These are phyloP conservation scores for Exserohilum rostratum DNA, from an alignment of 2,329 filamentous ascomycete species.

Conservation along the genomic window DNA sequence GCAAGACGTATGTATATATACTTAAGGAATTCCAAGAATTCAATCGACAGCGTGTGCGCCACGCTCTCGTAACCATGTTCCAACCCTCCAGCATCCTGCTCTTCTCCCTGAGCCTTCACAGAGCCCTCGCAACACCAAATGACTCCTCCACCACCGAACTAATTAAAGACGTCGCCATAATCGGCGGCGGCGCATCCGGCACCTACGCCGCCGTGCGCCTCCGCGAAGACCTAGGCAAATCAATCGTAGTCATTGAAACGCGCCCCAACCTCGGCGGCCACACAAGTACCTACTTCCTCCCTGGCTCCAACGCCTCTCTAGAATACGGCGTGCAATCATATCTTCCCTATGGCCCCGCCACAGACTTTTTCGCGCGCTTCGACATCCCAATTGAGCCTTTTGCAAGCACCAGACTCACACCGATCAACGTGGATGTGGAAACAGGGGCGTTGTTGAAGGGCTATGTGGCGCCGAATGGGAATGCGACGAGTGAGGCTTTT, in stretches of 20 bases:
- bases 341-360: constrained; percentile 50
- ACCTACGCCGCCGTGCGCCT: constrained; percentile 54
- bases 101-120: neutral
- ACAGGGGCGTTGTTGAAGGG: constrained; percentile 27
- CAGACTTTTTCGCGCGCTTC: constrained; percentile 55
- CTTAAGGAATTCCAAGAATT: neutral
- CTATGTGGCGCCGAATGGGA: constrained; percentile 21
- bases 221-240: constrained; percentile 47
- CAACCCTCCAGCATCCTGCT: neutral
- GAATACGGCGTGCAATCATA: constrained; percentile 51
- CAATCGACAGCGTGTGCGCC: neutral
- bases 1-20: no score
- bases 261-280: constrained; percentile 55
- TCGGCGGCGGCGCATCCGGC: constrained; percentile 54
- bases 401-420: constrained; percentile 13
- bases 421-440: constrained; percentile 40
- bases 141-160: constrained; percentile 2
- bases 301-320: constrained; percentile 38
- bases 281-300: constrained; percentile 55
- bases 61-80: neutral
- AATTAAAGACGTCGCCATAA: constrained; percentile 44
- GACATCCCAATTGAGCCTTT: constrained; percentile 36
- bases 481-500: constrained; percentile 25
- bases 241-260: constrained; percentile 52
- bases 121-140: neutral